Conservation (phyloP, 805 yeast species). For the Candida cerambycidarum region DNA sequence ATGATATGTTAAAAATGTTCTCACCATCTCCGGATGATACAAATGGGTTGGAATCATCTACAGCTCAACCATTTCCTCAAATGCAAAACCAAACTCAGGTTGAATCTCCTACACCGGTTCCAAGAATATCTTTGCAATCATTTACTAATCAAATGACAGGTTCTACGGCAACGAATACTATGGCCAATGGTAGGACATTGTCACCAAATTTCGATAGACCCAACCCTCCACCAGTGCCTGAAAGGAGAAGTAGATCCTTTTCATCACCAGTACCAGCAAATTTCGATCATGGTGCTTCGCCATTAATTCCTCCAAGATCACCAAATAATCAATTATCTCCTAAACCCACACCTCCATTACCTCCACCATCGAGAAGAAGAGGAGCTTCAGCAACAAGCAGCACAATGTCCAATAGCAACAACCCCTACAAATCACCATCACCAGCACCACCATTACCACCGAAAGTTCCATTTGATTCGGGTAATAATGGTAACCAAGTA, state of each 20-base stretch:
- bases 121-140: conserved; percentile 39
- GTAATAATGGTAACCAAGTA: background rate
- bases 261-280: conserved; percentile 29
- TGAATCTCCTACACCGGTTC: conserved; percentile 16
- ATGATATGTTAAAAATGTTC: conserved; percentile 24
- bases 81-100: conserved; percentile 1
- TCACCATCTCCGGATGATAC: conserved; percentile 14
- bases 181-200: conserved; percentile 29
- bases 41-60: background rate
- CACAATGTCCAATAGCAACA: background rate
- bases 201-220: conserved; percentile 11
- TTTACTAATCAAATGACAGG: conserved; percentile 45
- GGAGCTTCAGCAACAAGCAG: conserved; percentile 12
- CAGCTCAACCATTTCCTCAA: background rate
- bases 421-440: background rate
- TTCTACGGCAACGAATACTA: conserved; percentile 28
- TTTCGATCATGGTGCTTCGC: conserved; percentile 1
- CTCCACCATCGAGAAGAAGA: conserved; percentile 41
- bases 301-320: conserved; percentile 26
- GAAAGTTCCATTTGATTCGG: conserved; percentile 8
- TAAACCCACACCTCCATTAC: conserved; percentile 40
- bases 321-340: conserved; percentile 27
- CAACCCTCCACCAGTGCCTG: conserved; percentile 27
- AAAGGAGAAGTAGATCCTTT: conserved; percentile 34
- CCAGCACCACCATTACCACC: conserved; percentile 12